phyloP scores from a whole-genome alignment of 2,329 filamentous ascomycete species.

The Phaeosphaeriaceae sp. region DNA sequence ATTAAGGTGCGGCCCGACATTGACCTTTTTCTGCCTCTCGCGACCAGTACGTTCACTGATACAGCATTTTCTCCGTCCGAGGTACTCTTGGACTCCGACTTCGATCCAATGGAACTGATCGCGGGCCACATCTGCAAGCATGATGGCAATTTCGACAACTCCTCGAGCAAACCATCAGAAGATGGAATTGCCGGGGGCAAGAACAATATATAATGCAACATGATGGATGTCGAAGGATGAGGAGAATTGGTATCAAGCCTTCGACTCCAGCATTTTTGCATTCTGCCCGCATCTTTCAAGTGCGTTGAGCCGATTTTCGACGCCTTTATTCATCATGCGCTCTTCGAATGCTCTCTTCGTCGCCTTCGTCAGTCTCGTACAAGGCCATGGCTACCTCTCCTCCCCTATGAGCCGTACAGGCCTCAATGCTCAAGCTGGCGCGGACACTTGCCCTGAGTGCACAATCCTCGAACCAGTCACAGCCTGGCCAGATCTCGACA shows the following conservation, averaged over 20 bases:
- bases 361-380: conserved; percentile 25
- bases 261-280: background rate
- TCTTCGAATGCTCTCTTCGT: conserved; percentile 21
- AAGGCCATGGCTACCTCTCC: conserved; percentile 43
- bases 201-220: background rate
- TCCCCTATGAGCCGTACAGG: conserved; percentile 45
- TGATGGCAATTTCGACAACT: background rate
- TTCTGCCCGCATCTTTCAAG: background rate
- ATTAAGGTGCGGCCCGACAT: background rate
- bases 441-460: conserved; percentile 45
- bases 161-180: background rate
- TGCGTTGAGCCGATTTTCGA: background rate
- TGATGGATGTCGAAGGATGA: background rate
- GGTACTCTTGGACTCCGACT: background rate
- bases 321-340: conserved; percentile 22
- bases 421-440: conserved; percentile 40
- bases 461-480: conserved; percentile 45
- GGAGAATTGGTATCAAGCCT: background rate
- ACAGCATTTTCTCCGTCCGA: background rate
- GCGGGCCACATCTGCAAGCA: background rate
- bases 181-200: background rate
- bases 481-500: conserved; percentile 40
- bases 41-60: conserved; percentile 1
- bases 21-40: background rate
- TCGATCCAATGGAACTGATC: conserved; percentile 1